Evolutionary conservation across 805 yeast genomes (phyloP).

Genomic region (Suhomyces xylopsoci): DNA sequence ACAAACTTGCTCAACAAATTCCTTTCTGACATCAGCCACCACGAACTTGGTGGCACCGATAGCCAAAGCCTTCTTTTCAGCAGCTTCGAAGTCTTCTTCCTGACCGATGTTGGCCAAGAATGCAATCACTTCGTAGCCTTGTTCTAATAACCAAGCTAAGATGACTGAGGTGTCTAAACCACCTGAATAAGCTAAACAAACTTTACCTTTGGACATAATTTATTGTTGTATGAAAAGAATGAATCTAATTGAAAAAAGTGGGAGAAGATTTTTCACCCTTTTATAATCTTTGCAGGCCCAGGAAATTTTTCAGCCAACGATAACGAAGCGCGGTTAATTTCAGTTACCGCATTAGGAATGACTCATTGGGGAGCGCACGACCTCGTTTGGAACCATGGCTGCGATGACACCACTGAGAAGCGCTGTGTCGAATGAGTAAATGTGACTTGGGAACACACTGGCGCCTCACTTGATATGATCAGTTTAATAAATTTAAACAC

Average conservation of each 20-base stretch:
- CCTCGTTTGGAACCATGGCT: neutral
- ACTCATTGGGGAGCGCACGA: constrained; percentile 15
- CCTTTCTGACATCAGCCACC: constrained; percentile 89
- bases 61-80: constrained; percentile 91
- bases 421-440: neutral
- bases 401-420: neutral
- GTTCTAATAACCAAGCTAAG: constrained; percentile 95
- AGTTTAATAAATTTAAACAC: too few species aligned
- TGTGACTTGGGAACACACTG: neutral
- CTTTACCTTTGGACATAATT: constrained; percentile 93
- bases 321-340: constrained; percentile 29
- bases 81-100: constrained; percentile 98
- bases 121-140: constrained; percentile 97
- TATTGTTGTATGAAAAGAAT: neutral
- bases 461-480: neutral
- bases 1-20: constrained; percentile 88
- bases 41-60: constrained; percentile 97
- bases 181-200: constrained; percentile 98
- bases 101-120: constrained; percentile 99
- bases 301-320: constrained; percentile 10
- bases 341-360: constrained; percentile 25
- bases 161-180: constrained; percentile 98
- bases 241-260: neutral
- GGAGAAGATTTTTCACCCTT: constrained; percentile 10
- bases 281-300: constrained; percentile 12